These are phyloP conservation scores for Lentithecium fluviatile DNA, from an alignment of 495 filamentous ascomycete genomes.

Conservation along the genomic window DNA sequence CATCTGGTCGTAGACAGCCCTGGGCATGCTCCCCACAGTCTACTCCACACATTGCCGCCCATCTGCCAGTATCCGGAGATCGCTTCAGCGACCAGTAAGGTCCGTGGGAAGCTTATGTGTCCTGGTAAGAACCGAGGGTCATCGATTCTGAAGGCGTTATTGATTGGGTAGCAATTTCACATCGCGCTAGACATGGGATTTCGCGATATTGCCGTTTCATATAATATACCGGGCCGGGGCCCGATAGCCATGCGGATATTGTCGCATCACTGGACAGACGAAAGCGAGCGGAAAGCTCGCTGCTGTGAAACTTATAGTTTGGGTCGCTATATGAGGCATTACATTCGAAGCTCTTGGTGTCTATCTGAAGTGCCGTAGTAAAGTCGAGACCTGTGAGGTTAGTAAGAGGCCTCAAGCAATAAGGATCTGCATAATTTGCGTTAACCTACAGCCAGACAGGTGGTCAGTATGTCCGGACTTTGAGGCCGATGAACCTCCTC, in stretches of 20 bases:
- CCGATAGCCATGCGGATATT: slow-evolving; percentile 8
- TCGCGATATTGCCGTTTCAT: slow-evolving; percentile 14
- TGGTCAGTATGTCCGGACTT: no score
- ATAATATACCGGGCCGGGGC: slow-evolving; percentile 31
- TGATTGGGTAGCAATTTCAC: slow-evolving; percentile 20
- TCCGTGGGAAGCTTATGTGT: slow-evolving; percentile 1
- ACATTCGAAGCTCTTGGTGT: slow-evolving; percentile 3
- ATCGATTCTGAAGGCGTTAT: neutral
- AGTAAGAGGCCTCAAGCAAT: slow-evolving; percentile 21
- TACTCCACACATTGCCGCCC: slow-evolving; percentile 2
- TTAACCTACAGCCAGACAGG: no score
- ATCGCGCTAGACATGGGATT: neutral
- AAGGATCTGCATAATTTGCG: no score
- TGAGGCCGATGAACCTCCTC: no score
- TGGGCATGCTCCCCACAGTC: slow-evolving; percentile 29
- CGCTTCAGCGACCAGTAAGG: slow-evolving; percentile 17
- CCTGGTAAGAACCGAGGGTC: neutral
- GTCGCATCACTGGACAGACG: neutral
- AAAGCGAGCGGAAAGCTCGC: slow-evolving; percentile 6
- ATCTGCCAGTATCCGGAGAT: neutral
- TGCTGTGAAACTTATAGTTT: slow-evolving; percentile 3
- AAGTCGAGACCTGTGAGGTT: slow-evolving; percentile 14
- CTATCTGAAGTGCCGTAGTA: neutral
- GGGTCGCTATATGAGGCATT: slow-evolving; percentile 5
- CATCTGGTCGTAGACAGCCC: slow-evolving; percentile 16